Base-by-base conservation (phyloP, 2,329 filamentous ascomycete species). In the Colletotrichum melonis region DNA sequence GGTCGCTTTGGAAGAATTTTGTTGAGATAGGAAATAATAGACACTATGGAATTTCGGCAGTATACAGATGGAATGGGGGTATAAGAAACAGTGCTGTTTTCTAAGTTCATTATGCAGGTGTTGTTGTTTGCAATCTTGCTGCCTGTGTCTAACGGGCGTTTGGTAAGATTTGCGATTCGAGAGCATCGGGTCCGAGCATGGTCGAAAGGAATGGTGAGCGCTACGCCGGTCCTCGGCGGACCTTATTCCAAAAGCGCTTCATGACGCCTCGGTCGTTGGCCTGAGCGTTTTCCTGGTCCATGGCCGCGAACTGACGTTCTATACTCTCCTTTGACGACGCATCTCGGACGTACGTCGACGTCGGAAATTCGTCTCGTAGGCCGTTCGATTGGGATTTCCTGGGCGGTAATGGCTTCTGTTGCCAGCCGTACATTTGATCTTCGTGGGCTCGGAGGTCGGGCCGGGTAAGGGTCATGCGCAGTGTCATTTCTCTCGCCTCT, bases 391-490 rank as follows among this genome's bases (percentile, higher is more conserved):
- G 76, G n/a, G 58, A 75, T 76, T 74, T 73, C 75, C 76, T 32
- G 75, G 77, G 68, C 55, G 75, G 42, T 63, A 76, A 52, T 76
- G 76, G 72, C 49, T 78, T 76, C 38, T 84, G 84, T 78, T 92
- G 90, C 91, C 92, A 94, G 55, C 91, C 91, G 78, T 95, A 94
- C 19, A 94, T 87, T 74, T 92, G 88, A 12, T 92, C 90, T 74
- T 96, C 93, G 75, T 92, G 88, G 5, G 92, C 92, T 55, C 95
- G 92, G 60, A 98, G 88, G 80, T 98, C 96, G 0, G 95, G 94
- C 59, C 95, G 88, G 4, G 97, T 98, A 67, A 98, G 88, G 0
- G 96, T 98, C 95, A 98, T 97, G 62, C 95, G 94, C 62, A 98
- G 84, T 3, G 97, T 98, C 95, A 98, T 98, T 82, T 98, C 95